Percentiles rank a stretch among this genome's conserved stretches.
Conservation (phyloP, 2,329 filamentous ascomycete species). For the Albifimbria verrucaria region DNA sequence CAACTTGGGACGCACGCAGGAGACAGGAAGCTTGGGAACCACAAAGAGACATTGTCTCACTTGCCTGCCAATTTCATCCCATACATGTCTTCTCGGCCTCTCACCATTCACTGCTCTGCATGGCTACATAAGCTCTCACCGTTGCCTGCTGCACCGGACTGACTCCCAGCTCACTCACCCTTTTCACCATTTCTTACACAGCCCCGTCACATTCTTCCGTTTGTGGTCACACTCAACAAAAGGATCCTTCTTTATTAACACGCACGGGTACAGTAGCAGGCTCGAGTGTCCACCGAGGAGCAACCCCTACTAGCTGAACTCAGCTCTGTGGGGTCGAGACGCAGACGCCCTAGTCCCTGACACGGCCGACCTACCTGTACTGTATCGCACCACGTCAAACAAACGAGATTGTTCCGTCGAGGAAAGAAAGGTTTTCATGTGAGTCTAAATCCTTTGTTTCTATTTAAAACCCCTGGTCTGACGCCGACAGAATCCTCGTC, state of each 20-base stretch:
- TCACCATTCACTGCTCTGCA: too few species aligned
- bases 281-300: background rate
- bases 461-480: background rate
- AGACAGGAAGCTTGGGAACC: background rate
- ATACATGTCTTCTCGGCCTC: too few species aligned
- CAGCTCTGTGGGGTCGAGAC: background rate
- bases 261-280: background rate
- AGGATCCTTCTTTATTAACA: background rate
- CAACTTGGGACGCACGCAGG: background rate
- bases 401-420: background rate
- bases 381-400: background rate
- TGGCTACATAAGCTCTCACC: too few species aligned
- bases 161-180: too few species aligned
- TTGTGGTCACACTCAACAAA: too few species aligned
- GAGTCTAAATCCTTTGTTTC: background rate
- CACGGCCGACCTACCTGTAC: too few species aligned
- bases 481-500: too few species aligned
- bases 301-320: background rate
- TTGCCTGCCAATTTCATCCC: background rate
- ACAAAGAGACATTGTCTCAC: background rate
- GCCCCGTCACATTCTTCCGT: background rate
- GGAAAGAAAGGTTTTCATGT: background rate
- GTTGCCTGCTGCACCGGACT: too few species aligned
- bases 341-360: background rate
- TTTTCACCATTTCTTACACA: background rate